A percentile compares a stretch with the other conserved stretches of the same genome.
Evolutionary conservation across 495 filamentous ascomycete genomes (phyloP).

Genomic region (Pyrenula massariospora): DNA sequence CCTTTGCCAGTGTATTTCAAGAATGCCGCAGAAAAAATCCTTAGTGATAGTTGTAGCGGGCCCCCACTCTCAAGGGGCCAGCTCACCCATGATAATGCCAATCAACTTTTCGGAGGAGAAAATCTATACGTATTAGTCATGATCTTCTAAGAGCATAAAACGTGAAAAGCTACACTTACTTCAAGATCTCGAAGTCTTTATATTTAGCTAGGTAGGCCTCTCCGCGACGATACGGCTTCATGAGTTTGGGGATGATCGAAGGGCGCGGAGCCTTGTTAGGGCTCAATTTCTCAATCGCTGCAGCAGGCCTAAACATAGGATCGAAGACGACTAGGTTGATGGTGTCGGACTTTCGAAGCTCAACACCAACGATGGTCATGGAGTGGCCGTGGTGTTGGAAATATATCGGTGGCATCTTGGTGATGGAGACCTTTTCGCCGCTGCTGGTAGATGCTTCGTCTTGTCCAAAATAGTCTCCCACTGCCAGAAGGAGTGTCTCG

Average conservation of each 20-base stretch:
- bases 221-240: slow-evolving; percentile 63
- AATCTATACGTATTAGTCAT: no score
- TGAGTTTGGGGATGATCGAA: slow-evolving; percentile 36
- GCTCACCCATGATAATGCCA: no score
- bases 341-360: slow-evolving; percentile 50
- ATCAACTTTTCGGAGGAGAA: no score
- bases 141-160: no score
- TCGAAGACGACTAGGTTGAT: slow-evolving; percentile 79
- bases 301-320: slow-evolving; percentile 67
- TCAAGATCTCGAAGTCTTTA: slow-evolving; percentile 65
- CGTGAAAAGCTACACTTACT: no score
- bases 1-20: no score
- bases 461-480: slow-evolving; percentile 59
- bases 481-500: slow-evolving; percentile 46
- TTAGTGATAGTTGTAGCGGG: no score
- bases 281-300: slow-evolving; percentile 45
- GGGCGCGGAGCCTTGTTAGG: slow-evolving; percentile 26
- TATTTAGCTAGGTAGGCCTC: slow-evolving; percentile 56
- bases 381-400: slow-evolving; percentile 88
- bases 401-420: slow-evolving; percentile 71
- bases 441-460: slow-evolving; percentile 6
- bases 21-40: no score
- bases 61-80: no score
- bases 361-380: slow-evolving; percentile 82
- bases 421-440: slow-evolving; percentile 50